These are phyloP conservation scores for Rosa multiflora DNA, from an alignment of 306 rosid species.

Conservation along the genomic window DNA sequence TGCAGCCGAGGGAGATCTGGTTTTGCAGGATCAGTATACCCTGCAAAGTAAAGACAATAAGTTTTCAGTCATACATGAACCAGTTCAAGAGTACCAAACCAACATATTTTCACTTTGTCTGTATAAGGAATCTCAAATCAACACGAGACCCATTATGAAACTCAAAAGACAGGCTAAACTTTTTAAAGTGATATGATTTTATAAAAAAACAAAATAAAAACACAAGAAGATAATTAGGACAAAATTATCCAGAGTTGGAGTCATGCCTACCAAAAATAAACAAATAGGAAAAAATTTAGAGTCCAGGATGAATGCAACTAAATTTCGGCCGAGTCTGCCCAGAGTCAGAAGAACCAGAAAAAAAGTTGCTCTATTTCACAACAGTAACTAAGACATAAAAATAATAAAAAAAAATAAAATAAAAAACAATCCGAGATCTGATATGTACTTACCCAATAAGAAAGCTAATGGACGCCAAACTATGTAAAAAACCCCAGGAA, in stretches of 20 bases:
- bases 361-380: neutral
- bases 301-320: neutral
- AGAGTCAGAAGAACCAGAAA: neutral
- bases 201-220: neutral
- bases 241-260: neutral
- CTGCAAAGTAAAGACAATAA: conserved; percentile 40
- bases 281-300: neutral
- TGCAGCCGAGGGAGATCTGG: conserved; percentile 82
- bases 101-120: neutral
- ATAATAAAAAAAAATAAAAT: neutral
- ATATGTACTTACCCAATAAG: conserved; percentile 65
- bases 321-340: neutral
- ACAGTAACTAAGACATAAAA: conserved; percentile 11
- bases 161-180: neutral
- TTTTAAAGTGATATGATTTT: neutral
- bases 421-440: conserved; percentile 11
- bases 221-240: neutral
- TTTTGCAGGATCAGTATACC: conserved; percentile 97
- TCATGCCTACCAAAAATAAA: neutral
- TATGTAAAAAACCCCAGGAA: conserved; percentile 87
- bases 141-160: neutral
- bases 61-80: conserved; percentile 14
- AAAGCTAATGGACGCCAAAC: conserved; percentile 77
- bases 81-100: conserved; percentile 4
- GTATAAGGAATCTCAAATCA: neutral